These are phyloP conservation scores for Leccinellum rugosiceps DNA, from an alignment of 768 basidiomycete species.

Conservation along the genomic window DNA sequence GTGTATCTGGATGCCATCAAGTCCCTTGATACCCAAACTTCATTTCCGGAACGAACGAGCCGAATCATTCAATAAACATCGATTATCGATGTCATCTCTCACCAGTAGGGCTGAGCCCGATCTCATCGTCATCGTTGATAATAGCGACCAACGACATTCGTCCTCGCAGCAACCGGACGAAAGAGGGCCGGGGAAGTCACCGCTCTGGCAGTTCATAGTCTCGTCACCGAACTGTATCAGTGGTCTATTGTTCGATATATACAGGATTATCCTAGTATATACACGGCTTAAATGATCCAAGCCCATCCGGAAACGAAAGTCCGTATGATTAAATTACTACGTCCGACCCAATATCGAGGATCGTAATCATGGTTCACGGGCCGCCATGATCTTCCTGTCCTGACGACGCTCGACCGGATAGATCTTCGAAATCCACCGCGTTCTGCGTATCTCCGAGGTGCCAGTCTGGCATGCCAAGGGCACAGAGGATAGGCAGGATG, in stretches of 20 bases:
- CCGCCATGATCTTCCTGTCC: neutral
- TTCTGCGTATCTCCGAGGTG: conserved; percentile 70
- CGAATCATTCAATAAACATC: no score
- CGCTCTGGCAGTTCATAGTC: no score
- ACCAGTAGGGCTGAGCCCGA: no score
- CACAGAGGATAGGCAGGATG: conserved; percentile 54
- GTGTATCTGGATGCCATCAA: no score
- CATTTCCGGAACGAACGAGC: no score
- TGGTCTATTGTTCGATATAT: neutral
- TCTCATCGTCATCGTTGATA: no score
- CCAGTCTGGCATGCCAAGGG: conserved; percentile 63
- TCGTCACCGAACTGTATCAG: no score
- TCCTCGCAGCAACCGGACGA: neutral
- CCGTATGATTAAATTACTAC: neutral
- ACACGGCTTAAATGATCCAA: neutral
- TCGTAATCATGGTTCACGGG: neutral
- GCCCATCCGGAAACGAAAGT: neutral
- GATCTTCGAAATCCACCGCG: conserved; percentile 47
- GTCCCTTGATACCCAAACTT: no score
- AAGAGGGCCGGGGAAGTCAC: neutral
- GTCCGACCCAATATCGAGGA: neutral
- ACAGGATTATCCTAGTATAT: neutral
- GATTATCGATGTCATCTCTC: no score
- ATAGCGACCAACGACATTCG: neutral
- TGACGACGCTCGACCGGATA: conserved; percentile 14